A percentile compares a stretch with the other conserved stretches of the same genome.
phyloP scores from a whole-genome alignment of 2,329 filamentous ascomycete genomes.

The Ilyonectria sp. region DNA sequence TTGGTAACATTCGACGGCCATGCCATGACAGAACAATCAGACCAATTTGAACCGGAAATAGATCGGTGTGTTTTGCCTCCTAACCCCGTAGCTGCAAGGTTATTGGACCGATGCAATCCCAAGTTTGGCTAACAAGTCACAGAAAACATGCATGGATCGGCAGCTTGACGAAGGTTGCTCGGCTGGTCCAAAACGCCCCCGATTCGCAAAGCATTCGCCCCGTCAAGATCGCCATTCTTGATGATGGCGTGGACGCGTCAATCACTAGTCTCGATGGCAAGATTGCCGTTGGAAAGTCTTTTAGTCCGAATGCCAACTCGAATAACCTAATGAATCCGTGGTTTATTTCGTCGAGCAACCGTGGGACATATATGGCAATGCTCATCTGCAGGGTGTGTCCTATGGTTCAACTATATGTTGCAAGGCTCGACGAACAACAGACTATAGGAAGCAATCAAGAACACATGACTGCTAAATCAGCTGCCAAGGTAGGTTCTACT shows the following conservation, averaged over 20 bases:
- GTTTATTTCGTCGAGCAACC: neutral
- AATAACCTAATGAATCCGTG: neutral
- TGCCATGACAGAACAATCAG: too few species aligned
- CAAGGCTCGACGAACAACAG: neutral
- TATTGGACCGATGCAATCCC: too few species aligned
- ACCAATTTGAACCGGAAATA: too few species aligned
- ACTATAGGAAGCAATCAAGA: neutral
- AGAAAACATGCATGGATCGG: too few species aligned
- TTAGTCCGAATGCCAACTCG: neutral
- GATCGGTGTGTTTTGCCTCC: too few species aligned
- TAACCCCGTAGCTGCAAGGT: too few species aligned
- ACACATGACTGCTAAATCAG: slow-evolving; percentile 1
- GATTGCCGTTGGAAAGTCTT: slow-evolving; percentile 1
- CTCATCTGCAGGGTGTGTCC: slow-evolving; percentile 1
- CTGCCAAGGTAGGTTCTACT: neutral
- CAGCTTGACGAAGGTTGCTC: too few species aligned
- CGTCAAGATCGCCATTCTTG: neutral
- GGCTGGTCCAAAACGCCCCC: too few species aligned
- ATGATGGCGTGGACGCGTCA: neutral
- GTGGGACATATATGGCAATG: slow-evolving; percentile 3
- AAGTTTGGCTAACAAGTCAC: too few species aligned
- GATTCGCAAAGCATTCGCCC: too few species aligned
- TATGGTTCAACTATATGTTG: neutral
- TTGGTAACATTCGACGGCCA: too few species aligned
- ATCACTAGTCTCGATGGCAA: neutral